Evolutionary conservation across 768 basidiomycete species (phyloP), one percentile per base, ranked within the genome.

Genomic region (Leccinum disarticulatum): DNA sequence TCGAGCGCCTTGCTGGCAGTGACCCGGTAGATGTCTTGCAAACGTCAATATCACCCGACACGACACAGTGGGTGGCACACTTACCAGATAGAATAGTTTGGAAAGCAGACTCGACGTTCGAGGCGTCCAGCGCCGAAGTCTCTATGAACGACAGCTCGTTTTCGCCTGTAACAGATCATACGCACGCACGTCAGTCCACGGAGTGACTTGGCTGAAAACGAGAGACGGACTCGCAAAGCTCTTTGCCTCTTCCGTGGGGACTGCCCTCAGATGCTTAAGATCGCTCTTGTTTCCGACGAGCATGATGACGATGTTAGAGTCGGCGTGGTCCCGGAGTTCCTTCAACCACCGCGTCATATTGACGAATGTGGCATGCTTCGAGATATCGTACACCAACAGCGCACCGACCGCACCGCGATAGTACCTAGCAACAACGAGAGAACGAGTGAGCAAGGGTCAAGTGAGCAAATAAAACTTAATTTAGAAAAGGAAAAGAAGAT

Each of bases 121-220:
- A 95, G 68, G 96, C 93, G 86, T 99, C 97, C 84, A 98, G 87
- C 79, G 96, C 96, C 70, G 96, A 99, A 61, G 96, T 99, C 82
- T 99, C 96, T 65, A 99, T 96, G 82, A 96, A 96, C 57, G 90
- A 92, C 66, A 98, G 76, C 22, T 87, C 87, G 70, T 95, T 94
- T 78, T 96, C 94, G 67, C 90, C 93, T 93, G 68, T 25, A 15
- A n/a, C 9, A 17, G 17, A n/a, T 41, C 17, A 41, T 41, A 41
- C 17, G 54, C 49, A 51, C 47, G 19, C 33, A 58, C 52, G 31
- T 54, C 10, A 5, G 50, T 61, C 52, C 50, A 56, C 8, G 2
- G 3, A 7, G 30, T 19, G 30, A 22, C 9, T 4, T 17, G 15
- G 17, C 15, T 38, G 38, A 17, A 38, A 17, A 52, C 28, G 35